A percentile compares a stretch with the other conserved stretches of the same genome.
phyloP scores from a whole-genome alignment of 768 basidiomycete species.

The Termitomyces eurrhizus region DNA sequence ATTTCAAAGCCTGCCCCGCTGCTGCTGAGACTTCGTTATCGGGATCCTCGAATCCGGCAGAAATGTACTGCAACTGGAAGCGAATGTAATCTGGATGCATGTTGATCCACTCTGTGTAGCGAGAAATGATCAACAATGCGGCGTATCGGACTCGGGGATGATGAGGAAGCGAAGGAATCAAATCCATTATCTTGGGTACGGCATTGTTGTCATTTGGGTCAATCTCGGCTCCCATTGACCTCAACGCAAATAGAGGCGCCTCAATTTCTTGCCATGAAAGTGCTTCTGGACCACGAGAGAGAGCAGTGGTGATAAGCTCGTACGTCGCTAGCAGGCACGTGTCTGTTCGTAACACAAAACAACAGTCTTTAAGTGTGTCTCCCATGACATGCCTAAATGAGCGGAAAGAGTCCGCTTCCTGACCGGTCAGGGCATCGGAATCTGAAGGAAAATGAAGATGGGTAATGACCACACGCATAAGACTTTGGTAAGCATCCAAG shows the following conservation, averaged over 20 bases:
- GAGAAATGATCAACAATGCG: slow-evolving; percentile 88
- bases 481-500: slow-evolving; percentile 73
- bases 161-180: slow-evolving; percentile 82
- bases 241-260: slow-evolving; percentile 94
- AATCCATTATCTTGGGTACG: slow-evolving; percentile 95
- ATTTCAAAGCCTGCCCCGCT: slow-evolving; percentile 94
- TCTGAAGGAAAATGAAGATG: slow-evolving; percentile 93
- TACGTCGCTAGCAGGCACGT: slow-evolving; percentile 79
- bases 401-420: slow-evolving; percentile 93
- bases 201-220: slow-evolving; percentile 77
- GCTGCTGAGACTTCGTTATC: slow-evolving; percentile 87
- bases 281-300: slow-evolving; percentile 53
- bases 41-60: slow-evolving; percentile 80
- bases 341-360: slow-evolving; percentile 86
- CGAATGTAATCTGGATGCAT: slow-evolving; percentile 83
- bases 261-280: slow-evolving; percentile 95
- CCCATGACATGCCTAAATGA: slow-evolving; percentile 98
- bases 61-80: slow-evolving; percentile 86
- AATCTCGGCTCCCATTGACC: slow-evolving; percentile 96
- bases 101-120: slow-evolving; percentile 97
- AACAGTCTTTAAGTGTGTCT: slow-evolving; percentile 98
- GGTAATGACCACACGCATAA: slow-evolving; percentile 82
- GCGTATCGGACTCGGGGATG: slow-evolving; percentile 95
- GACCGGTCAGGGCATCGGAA: slow-evolving; percentile 54
- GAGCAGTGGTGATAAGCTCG: slow-evolving; percentile 71